Evolutionary conservation across 352 stramenopile species (phyloP).

Genomic region (Globisporangium okanoganense): DNA sequence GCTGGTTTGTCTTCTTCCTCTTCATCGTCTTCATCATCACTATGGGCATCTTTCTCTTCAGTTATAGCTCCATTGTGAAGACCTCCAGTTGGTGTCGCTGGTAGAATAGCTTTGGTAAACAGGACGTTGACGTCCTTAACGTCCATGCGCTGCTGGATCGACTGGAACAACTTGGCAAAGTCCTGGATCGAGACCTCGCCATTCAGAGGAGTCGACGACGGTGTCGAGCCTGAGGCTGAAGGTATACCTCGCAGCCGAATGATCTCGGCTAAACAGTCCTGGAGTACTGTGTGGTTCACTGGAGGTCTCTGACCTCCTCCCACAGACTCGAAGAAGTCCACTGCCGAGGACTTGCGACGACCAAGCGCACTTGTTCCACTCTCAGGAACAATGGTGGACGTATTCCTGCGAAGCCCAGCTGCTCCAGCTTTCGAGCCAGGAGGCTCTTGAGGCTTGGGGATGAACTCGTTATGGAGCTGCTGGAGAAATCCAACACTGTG

Average conservation of each 20-base stretch:
- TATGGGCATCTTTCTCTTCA: neutral
- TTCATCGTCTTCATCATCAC: neutral
- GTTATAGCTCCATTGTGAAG: neutral
- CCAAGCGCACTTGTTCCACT: neutral
- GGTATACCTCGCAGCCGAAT: conserved; percentile 11
- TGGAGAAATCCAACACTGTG: conserved; percentile 66
- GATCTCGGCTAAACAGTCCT: conserved; percentile 30
- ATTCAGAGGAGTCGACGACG: neutral
- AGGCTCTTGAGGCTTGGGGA: neutral
- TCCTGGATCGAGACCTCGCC: conserved; percentile 23
- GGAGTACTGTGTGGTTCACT: conserved; percentile 12
- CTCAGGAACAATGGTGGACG: neutral
- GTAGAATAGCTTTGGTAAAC: conserved; percentile 14
- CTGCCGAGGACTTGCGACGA: neutral
- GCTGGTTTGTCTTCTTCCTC: neutral
- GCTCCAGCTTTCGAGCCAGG: neutral
- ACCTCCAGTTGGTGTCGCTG: neutral
- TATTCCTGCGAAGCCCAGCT: neutral
- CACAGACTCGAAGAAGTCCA: neutral
- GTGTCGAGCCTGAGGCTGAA: conserved; percentile 1
- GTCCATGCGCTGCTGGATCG: conserved; percentile 22
- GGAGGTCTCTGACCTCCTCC: neutral
- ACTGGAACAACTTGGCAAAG: conserved; percentile 32
- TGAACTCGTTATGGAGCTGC: conserved; percentile 27
- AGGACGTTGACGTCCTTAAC: conserved; percentile 19